Evolutionary conservation across 2,329 filamentous ascomycete species (phyloP).

Genomic region (Nectriaceae sp.): DNA sequence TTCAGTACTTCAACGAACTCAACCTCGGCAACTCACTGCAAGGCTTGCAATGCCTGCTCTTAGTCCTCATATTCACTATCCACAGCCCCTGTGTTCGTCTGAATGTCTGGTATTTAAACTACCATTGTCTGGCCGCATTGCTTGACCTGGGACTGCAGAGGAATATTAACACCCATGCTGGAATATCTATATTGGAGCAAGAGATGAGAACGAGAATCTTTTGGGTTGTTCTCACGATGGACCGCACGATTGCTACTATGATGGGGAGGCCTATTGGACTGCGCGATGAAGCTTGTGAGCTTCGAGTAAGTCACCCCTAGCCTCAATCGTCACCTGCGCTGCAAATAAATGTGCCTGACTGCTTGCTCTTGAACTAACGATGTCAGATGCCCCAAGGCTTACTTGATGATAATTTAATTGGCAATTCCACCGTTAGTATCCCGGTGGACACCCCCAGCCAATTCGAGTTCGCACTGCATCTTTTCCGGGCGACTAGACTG

Average conservation of each 20-base stretch:
- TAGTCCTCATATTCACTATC: slow-evolving; percentile 51
- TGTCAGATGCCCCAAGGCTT: slow-evolving; percentile 32
- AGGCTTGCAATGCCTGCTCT: slow-evolving; percentile 50
- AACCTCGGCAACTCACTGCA: slow-evolving; percentile 50
- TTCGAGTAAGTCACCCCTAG: slow-evolving; percentile 39
- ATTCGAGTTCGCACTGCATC: slow-evolving; percentile 47
- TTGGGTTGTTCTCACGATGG: slow-evolving; percentile 55
- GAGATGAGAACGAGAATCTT: slow-evolving; percentile 58
- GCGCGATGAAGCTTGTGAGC: slow-evolving; percentile 55
- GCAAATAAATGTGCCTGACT: too few relatives aligned
- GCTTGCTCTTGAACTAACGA: slow-evolving; percentile 15
- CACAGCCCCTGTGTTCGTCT: slow-evolving; percentile 50
- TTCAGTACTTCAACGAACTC: slow-evolving; percentile 47
- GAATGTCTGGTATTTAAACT: slow-evolving; percentile 57
- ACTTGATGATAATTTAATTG: slow-evolving; percentile 13
- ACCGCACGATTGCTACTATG: slow-evolving; percentile 54
- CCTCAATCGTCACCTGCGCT: too few relatives aligned
- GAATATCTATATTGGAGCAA: slow-evolving; percentile 49
- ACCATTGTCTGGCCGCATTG: slow-evolving; percentile 53
- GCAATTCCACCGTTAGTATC: too few relatives aligned
- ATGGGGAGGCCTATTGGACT: slow-evolving; percentile 58
- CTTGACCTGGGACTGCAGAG: slow-evolving; percentile 55
- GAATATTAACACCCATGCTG: slow-evolving; percentile 44
- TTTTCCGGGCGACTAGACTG: slow-evolving; percentile 48
- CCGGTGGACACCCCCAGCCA: slow-evolving; percentile 12